Evolutionary conservation across 2,329 filamentous ascomycete species (phyloP), one percentile per base, ranked within the genome.

Genomic region (Colletotrichum tanaceti): DNA sequence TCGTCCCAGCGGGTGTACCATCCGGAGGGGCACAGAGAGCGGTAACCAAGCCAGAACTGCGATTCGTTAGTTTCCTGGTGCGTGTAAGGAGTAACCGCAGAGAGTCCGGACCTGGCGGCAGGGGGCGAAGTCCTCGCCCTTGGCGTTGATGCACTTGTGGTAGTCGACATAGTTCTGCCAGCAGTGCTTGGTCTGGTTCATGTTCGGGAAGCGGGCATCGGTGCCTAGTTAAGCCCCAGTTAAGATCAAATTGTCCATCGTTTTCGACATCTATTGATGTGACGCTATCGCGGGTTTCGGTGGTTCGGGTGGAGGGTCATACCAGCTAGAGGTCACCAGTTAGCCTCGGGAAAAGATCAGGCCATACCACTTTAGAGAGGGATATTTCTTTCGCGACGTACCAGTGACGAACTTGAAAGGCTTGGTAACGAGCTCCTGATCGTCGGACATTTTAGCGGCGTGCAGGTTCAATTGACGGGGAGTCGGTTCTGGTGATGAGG

Each of bases 121-220:
- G 74, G 95, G 95, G 77, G 93, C 91, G 83, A 98, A 98, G 80
- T 98, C 94, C 87, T 98, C 95, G 84, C 95, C 95, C 90, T 98
- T 98, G 85, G 94, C 95, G 80, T 91, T 87, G 84, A 98, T 94
- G 88, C 96, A 99, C 90, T 99, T 99, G 91, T 99, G 93, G 89
- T 99, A 98, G 85, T 99, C 96, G 86, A 99, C 96, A 86, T 99
- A 99, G 90, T 99, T 99, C 84, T 99, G 97, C 96, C 96, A 99
- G 93, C 96, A 99, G 90, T 99, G 94, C 92, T 98, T 98, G 85
- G 94, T 92, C 87, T 96, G 93, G 87, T 99, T 99, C 87, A 90
- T 86, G 88, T 99, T 97, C 79, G 96, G 96, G 87, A 98, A 99
- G 83, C 96, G 95, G 84, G 96, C 96, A 82, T 99, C 96, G 87